Conservation (phyloP, 306 rosid genomes). For the Argentina anserina region DNA sequence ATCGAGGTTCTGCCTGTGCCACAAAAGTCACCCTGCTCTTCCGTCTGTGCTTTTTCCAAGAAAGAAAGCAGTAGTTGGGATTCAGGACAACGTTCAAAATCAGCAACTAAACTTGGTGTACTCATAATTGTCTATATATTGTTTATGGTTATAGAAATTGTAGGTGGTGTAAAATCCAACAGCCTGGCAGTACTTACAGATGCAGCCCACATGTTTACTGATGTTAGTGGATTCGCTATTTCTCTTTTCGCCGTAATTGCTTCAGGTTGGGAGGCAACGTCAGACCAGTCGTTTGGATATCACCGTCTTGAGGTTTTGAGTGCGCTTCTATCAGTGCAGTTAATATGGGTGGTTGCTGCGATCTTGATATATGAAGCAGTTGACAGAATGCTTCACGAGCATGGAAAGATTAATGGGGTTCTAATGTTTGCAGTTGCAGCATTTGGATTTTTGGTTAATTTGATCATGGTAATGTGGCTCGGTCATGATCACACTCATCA, state of each 20-base stretch:
- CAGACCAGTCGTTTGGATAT: constrained; percentile 72
- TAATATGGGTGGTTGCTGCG: constrained; percentile 85
- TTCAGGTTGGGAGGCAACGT: constrained; percentile 82
- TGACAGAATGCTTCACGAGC: constrained; percentile 41
- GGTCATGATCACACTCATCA: constrained; percentile 47
- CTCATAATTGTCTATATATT: constrained; percentile 56
- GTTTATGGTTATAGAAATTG: constrained; percentile 64
- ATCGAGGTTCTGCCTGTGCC: constrained; percentile 28
- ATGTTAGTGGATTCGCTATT: constrained; percentile 68
- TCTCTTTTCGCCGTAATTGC: constrained; percentile 87
- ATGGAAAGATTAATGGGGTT: constrained; percentile 52
- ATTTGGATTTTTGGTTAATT: constrained; percentile 71
- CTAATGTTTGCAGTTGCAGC: constrained; percentile 86
- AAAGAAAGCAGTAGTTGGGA: constrained; percentile 40
- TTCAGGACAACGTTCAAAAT: constrained; percentile 49
- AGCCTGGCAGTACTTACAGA: constrained; percentile 81
- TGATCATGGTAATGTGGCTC: constrained; percentile 78
- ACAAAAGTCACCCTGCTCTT: constrained; percentile 28
- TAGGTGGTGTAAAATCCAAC: constrained; percentile 83
- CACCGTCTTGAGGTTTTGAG: constrained; percentile 85
- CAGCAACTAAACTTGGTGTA: constrained; percentile 58
- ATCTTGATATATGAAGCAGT: constrained; percentile 71
- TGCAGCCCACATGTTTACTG: constrained; percentile 90
- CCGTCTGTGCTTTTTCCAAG: constrained; percentile 54
- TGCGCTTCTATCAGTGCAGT: constrained; percentile 80